phyloP scores from a whole-genome alignment of 495 filamentous ascomycete genomes.

The Podospora tetraspora region DNA sequence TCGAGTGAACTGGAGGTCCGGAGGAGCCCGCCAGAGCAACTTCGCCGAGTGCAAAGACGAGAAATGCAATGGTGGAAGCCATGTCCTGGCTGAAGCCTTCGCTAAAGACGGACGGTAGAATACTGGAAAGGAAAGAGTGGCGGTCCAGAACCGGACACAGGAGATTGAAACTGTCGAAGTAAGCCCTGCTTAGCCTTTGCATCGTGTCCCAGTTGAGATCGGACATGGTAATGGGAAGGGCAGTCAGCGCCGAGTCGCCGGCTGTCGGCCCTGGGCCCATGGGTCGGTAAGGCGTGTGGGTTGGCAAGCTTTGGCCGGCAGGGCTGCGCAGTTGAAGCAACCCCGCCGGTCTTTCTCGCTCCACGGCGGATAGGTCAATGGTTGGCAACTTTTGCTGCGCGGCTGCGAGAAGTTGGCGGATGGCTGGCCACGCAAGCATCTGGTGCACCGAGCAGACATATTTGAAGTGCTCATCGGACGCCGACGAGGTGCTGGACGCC shows the following conservation, averaged over 20 bases:
- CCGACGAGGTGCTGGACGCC: constrained; percentile 8
- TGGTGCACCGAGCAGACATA: constrained; percentile 53
- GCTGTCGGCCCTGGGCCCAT: constrained; percentile 1
- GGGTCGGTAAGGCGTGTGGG: constrained; percentile 3
- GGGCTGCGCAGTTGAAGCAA: constrained; percentile 34
- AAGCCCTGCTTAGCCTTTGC: constrained; percentile 44
- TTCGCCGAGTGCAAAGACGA: constrained; percentile 54
- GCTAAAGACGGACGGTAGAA: constrained; percentile 40
- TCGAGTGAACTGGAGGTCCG: constrained; percentile 38
- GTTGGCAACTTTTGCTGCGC: constrained; percentile 26
- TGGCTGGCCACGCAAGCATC: constrained; percentile 53
- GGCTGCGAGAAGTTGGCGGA: constrained; percentile 43
- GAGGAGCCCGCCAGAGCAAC: constrained; percentile 46
- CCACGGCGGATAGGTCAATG: constrained; percentile 29
- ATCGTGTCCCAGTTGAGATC: constrained; percentile 45
- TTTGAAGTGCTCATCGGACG: constrained; percentile 31
- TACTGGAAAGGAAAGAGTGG: constrained; percentile 45
- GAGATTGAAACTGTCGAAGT: constrained; percentile 54
- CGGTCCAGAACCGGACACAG: constrained; percentile 52
- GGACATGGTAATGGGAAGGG: constrained; percentile 8
- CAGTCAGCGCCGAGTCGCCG: neutral
- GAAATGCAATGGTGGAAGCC: constrained; percentile 47
- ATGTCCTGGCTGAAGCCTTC: constrained; percentile 47
- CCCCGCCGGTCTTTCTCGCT: constrained; percentile 45
- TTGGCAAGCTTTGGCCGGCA: constrained; percentile 10